A percentile compares a stretch with the other conserved stretches of the same genome.
Conservation (phyloP, 1,284 basidiomycete genomes). For the Fomitopsis schrenkii region DNA sequence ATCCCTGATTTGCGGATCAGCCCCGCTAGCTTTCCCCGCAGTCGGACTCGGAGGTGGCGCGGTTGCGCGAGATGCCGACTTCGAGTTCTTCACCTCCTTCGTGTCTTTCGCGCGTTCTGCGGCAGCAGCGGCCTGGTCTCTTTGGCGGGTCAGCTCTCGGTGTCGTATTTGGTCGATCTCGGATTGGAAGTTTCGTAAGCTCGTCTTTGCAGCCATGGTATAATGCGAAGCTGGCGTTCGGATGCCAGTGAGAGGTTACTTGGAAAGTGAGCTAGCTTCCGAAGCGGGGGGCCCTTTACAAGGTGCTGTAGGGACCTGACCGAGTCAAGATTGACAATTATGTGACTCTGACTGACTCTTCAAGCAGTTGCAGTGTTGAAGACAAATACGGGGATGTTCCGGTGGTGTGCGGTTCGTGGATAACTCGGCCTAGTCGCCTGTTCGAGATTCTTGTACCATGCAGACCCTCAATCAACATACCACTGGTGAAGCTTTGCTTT, state of each 20-base stretch:
- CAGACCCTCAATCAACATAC: not conserved
- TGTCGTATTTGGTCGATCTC: constrained; percentile 73
- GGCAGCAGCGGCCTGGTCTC: constrained; percentile 30
- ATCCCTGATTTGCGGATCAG: not conserved
- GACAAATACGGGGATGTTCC: not conserved
- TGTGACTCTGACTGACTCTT: not conserved
- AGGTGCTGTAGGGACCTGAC: not conserved
- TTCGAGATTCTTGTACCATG: not conserved
- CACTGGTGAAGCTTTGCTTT: not conserved
- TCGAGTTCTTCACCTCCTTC: constrained; percentile 34
- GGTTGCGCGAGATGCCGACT: constrained; percentile 13
- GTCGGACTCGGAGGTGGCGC: not conserved
- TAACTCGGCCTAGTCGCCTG: not conserved
- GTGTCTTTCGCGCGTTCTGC: constrained; percentile 27
- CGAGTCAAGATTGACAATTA: not conserved
- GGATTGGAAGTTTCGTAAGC: constrained; percentile 64
- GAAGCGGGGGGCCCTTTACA: not conserved
- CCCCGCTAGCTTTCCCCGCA: not conserved
- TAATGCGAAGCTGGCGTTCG: not conserved
- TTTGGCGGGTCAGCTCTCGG: constrained; percentile 60
- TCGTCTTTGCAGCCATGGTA: constrained; percentile 42
- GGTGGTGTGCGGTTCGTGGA: not conserved
- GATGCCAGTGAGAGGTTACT: not conserved
- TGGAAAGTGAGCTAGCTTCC: not conserved
- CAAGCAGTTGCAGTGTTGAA: not conserved